Evolutionary conservation across 495 filamentous ascomycete species (phyloP), one percentile per base, ranked within the genome.

Genomic region (Aspergillus bridgeri): DNA sequence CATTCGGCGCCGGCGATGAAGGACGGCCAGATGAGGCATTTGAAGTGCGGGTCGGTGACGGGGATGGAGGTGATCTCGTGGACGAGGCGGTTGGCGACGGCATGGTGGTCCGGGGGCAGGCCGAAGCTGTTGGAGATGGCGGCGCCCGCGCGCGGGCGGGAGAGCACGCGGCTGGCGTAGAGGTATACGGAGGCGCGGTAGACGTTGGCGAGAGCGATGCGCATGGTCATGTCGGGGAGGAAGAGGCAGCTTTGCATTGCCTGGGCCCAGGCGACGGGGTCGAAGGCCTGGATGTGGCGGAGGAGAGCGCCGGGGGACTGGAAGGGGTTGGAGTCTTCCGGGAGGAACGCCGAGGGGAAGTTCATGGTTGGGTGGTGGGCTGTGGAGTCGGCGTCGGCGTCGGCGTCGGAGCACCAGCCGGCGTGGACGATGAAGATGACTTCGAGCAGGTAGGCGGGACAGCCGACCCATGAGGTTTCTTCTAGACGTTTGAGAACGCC

Each of bases 1-100:
- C 72, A 76, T 51, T 79, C 76, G 3, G 74, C 76, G 51, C 76
- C 76, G 2, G 75, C 75, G 48, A 79, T 79, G 62, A 79, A 79
- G 3, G 76, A 71, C 0, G 75, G 75, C 76, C 76, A 79, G 20
- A 79, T 78, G 29, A 76, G 71, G 51, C 76, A 78, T 62, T 79
- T 79, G 67, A 78, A 78, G 56, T 79, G 76, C 11, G 71, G 66
- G 27, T 79, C 76, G 0, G 73, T 66, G 50, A 54, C 29, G 2
- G 70, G 71, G 47, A 76, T 68, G 9, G 71, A 67, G 17, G 68
- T 67, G 23, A 79, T 67, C 19, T 77, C 71, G 33, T 65, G 60
- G 43, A 78, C 64, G 51, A 78, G 70, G 13, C 73, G 66, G 27
- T 66, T 60, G n/a, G 70, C 65, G 13, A 75, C 60, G 25, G 58